Conservation (phyloP, 2,329 filamentous ascomycete species). For the Emmonsiellopsis sp. region DNA sequence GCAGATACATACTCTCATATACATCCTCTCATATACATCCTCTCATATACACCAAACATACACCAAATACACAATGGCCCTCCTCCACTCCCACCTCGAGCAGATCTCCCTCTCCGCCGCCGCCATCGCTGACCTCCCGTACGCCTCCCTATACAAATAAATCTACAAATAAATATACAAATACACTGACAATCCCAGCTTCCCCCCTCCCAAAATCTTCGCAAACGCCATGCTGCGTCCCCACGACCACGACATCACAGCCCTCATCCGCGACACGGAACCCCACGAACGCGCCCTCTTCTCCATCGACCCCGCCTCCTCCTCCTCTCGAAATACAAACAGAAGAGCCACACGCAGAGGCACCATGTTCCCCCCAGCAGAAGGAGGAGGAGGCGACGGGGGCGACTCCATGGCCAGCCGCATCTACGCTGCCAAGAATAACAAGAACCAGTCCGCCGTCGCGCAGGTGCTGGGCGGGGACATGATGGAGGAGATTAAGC, state of each 20-base stretch:
- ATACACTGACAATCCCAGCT: conserved; percentile 47
- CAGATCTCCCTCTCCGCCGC: conserved; percentile 69
- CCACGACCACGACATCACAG: conserved; percentile 89
- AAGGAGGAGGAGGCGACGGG: conserved; percentile 8
- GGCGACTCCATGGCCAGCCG: conserved; percentile 37
- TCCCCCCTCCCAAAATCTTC: conserved; percentile 86
- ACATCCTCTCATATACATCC: too few relatives aligned
- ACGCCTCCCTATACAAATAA: conserved; percentile 19
- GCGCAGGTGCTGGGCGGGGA: conserved; percentile 81
- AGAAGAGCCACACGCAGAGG: conserved; percentile 39
- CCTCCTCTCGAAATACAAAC: conserved; percentile 35
- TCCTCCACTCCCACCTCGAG: conserved; percentile 63
- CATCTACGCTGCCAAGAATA: conserved; percentile 44
- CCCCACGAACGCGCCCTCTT: conserved; percentile 90
- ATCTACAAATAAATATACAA: neutral
- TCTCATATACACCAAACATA: neutral
- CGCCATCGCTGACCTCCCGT: conserved; percentile 68
- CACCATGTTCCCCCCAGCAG: conserved; percentile 39
- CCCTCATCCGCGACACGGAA: conserved; percentile 90
- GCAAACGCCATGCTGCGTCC: conserved; percentile 82
- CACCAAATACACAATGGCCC: conserved; percentile 46
- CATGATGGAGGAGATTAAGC: conserved; percentile 70
- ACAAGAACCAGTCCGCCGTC: conserved; percentile 69
- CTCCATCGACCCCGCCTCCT: conserved; percentile 65
- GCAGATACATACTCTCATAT: neutral